A percentile compares a stretch with the other conserved stretches of the same genome.
Evolutionary conservation across 345 rosid genomes (phyloP).

Genomic region (Atalantia buxifolia): DNA sequence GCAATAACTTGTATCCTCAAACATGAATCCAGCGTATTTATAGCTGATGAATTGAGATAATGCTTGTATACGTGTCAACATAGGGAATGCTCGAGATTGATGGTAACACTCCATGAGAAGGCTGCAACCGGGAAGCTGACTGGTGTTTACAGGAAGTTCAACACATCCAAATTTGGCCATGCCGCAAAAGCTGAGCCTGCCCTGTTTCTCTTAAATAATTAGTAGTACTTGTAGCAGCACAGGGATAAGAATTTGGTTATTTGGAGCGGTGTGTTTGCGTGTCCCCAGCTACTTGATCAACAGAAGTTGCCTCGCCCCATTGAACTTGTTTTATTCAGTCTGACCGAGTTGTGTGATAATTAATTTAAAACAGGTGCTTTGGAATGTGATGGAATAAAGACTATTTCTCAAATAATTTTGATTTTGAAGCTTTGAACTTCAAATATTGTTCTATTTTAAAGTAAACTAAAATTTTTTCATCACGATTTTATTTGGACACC

Average conservation of each 20-base stretch:
- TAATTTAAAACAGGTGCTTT: background rate
- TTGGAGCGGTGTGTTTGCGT: background rate
- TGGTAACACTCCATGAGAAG: slow-evolving; percentile 71
- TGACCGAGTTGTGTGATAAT: background rate
- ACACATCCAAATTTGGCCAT: slow-evolving; percentile 68
- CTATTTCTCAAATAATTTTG: too few species aligned
- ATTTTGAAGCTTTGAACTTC: too few species aligned
- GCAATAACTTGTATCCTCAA: background rate
- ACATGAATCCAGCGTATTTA: background rate
- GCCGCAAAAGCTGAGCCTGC: slow-evolving; percentile 72
- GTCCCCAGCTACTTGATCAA: background rate
- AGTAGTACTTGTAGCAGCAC: background rate
- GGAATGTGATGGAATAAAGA: background rate
- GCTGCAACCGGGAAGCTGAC: slow-evolving; percentile 79
- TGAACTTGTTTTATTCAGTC: too few species aligned
- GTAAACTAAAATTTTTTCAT: too few species aligned
- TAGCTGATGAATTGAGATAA: background rate
- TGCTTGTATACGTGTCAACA: too few species aligned
- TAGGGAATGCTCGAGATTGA: slow-evolving; percentile 83
- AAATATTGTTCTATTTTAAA: too few species aligned
- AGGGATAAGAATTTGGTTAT: background rate
- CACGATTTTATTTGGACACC: too few species aligned
- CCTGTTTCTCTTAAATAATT: slow-evolving; percentile 39
- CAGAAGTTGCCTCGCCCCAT: background rate
- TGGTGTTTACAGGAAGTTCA: slow-evolving; percentile 77